Evolutionary conservation across 805 yeast species (phyloP).

Genomic region (Nakazawaea ernobii): DNA sequence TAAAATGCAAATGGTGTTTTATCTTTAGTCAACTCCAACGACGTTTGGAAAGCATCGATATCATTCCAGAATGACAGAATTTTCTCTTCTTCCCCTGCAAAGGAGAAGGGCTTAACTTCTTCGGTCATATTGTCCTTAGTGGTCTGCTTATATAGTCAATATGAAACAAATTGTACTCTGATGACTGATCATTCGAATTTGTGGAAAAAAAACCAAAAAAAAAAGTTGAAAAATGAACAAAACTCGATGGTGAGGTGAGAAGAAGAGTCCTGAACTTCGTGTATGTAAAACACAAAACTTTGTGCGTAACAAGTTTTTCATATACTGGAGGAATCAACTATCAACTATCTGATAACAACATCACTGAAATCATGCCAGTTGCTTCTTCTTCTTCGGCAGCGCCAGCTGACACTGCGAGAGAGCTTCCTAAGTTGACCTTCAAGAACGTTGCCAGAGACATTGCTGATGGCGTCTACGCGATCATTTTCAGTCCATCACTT

Average conservation of each 20-base stretch:
- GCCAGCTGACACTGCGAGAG: not conserved
- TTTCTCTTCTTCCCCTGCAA: conserved; percentile 87
- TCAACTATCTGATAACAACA: too few relatives aligned
- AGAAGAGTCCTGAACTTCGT: too few relatives aligned
- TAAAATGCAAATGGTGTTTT: conserved; percentile 87
- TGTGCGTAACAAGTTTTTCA: too few relatives aligned
- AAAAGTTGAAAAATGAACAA: too few relatives aligned
- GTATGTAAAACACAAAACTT: too few relatives aligned
- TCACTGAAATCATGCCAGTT: too few relatives aligned
- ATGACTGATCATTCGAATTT: too few relatives aligned
- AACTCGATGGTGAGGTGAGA: too few relatives aligned
- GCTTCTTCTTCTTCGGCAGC: too few relatives aligned
- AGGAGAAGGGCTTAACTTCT: conserved; percentile 45
- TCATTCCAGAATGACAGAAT: conserved; percentile 81
- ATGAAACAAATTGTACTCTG: not conserved
- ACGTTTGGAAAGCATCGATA: conserved; percentile 88
- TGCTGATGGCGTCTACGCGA: conserved; percentile 32
- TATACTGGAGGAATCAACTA: too few relatives aligned
- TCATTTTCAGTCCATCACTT: conserved; percentile 40
- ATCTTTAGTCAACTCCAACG: conserved; percentile 77
- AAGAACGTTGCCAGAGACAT: conserved; percentile 44
- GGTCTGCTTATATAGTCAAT: too few relatives aligned
- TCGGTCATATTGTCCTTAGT: conserved; percentile 19
- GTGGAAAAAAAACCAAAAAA: too few relatives aligned
- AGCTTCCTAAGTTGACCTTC: conserved; percentile 38